Evolutionary conservation across 2,329 filamentous ascomycete genomes (phyloP).

Genomic region (Venturia effusa): DNA sequence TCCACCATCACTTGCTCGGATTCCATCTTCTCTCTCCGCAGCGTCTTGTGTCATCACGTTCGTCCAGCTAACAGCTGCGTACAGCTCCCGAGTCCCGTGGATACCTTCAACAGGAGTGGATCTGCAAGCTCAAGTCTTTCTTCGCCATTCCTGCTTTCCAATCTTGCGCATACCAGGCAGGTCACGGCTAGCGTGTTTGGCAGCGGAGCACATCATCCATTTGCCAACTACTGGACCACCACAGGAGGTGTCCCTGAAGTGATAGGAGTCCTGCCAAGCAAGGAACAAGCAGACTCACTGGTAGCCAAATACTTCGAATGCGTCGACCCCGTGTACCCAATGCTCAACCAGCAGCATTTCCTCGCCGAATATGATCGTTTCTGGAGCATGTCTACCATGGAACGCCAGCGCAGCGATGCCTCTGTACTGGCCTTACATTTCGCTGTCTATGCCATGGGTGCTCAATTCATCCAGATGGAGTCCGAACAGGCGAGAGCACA

Average conservation of each 20-base stretch:
- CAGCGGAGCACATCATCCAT: constrained; percentile 68
- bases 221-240: constrained; percentile 78
- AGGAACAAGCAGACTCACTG: constrained; percentile 63
- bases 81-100: constrained; percentile 7
- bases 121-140: constrained; percentile 28
- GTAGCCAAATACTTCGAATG: constrained; percentile 41
- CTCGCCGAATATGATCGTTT: constrained; percentile 71
- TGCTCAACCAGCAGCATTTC: constrained; percentile 65
- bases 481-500: constrained; percentile 55
- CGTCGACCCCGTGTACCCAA: constrained; percentile 74
- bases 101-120: constrained; percentile 10
- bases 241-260: constrained; percentile 65
- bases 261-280: constrained; percentile 63
- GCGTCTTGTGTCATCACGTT: background rate
- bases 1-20: background rate
- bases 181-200: constrained; percentile 70
- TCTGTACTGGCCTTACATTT: constrained; percentile 64
- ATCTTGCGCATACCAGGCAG: constrained; percentile 60
- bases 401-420: constrained; percentile 53
- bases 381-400: constrained; percentile 50
- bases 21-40: background rate
- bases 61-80: background rate
- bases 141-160: constrained; percentile 51
- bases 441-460: constrained; percentile 66
- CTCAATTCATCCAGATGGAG: constrained; percentile 57